These are phyloP conservation scores for Magnusiomyces sp. DNA, from an alignment of 1,139 yeast genomes.

Conservation along the genomic window DNA sequence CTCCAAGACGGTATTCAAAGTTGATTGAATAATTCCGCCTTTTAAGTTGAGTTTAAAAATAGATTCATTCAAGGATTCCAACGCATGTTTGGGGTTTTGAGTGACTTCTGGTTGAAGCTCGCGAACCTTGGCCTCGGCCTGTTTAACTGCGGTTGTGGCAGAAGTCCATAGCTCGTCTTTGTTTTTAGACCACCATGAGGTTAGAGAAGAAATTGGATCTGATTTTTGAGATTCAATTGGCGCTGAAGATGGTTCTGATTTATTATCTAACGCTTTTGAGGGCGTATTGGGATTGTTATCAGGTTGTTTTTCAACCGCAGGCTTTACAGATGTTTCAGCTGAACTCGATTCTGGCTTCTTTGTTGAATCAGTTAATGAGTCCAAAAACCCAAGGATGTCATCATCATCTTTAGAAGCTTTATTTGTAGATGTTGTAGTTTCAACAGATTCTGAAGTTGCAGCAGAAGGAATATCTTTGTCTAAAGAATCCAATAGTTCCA, in stretches of 20 bases:
- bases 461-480: conserved; percentile 51
- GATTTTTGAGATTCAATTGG: conserved; percentile 19
- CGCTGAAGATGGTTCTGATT: conserved; percentile 9
- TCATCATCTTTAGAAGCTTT: conserved; percentile 37
- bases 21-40: conserved; percentile 33
- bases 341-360: conserved; percentile 3
- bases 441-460: conserved; percentile 16
- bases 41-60: conserved; percentile 16
- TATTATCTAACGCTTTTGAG: conserved; percentile 15
- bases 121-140: conserved; percentile 35
- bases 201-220: conserved; percentile 62
- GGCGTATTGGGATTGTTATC: conserved; percentile 14
- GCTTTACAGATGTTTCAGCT: background rate
- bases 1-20: conserved; percentile 40
- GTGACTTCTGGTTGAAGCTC: conserved; percentile 30
- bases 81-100: conserved; percentile 21
- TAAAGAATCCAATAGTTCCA: conserved; percentile 80
- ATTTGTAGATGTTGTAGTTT: conserved; percentile 19
- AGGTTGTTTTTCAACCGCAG: background rate
- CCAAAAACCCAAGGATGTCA: conserved; percentile 79
- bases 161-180: conserved; percentile 39
- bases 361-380: conserved; percentile 45
- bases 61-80: conserved; percentile 22
- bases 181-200: conserved; percentile 57
- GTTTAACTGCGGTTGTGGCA: conserved; percentile 67